These are phyloP conservation scores for Kazachstania bromeliacearum DNA, from an alignment of 805 yeast genomes.

Conservation along the genomic window DNA sequence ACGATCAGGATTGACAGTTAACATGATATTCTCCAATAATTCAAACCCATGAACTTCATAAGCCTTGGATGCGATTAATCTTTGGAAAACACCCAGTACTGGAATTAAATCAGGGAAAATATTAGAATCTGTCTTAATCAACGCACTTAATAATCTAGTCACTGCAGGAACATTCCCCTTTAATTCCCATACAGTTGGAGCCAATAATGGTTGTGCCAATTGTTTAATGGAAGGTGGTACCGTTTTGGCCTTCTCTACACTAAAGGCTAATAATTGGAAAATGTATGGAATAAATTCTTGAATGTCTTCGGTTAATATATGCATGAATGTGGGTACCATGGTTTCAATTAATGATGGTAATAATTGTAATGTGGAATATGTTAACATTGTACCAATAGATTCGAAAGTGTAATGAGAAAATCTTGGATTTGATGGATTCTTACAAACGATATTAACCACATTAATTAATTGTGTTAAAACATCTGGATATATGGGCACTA, in stretches of 20 bases:
- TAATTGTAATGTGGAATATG: slow-evolving; percentile 34
- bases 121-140: slow-evolving; percentile 35
- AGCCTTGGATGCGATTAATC: slow-evolving; percentile 72
- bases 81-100: slow-evolving; percentile 92
- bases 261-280: slow-evolving; percentile 77
- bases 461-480: slow-evolving; percentile 54
- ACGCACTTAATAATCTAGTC: slow-evolving; percentile 64
- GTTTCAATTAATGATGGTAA: slow-evolving; percentile 29
- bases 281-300: slow-evolving; percentile 92
- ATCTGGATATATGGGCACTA: slow-evolving; percentile 39
- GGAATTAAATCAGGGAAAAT: slow-evolving; percentile 52
- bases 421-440: slow-evolving; percentile 91
- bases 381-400: slow-evolving; percentile 67
- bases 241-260: slow-evolving; percentile 46
- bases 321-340: slow-evolving; percentile 58
- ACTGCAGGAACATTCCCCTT: slow-evolving; percentile 92
- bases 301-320: slow-evolving; percentile 69
- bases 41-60: slow-evolving; percentile 83
- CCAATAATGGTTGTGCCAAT: slow-evolving; percentile 68
- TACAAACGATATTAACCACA: slow-evolving; percentile 61
- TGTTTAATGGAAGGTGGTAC: slow-evolving; percentile 59
- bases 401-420: slow-evolving; percentile 89
- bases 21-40: slow-evolving; percentile 58
- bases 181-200: slow-evolving; percentile 91
- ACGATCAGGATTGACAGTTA: slow-evolving; percentile 41